Evolutionary conservation across 768 basidiomycete genomes (phyloP).

Genomic region (Lactifluus subvellereus): DNA sequence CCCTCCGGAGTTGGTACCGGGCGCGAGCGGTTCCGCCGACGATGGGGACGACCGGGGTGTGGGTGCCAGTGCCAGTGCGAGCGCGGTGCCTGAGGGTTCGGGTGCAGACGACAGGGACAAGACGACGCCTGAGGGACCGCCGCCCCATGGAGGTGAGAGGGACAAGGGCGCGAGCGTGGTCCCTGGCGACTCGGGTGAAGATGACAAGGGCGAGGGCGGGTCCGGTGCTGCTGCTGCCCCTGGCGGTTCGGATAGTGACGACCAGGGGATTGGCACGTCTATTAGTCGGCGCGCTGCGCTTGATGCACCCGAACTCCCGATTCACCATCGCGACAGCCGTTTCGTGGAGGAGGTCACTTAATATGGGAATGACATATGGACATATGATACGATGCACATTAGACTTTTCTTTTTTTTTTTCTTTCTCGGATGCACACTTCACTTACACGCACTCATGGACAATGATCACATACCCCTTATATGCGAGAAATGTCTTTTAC

Average conservation of each 20-base stretch:
- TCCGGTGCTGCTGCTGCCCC: background rate
- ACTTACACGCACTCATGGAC: too few species aligned
- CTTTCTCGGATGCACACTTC: background rate
- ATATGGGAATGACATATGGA: too few species aligned
- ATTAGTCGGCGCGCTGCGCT: background rate
- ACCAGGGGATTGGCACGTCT: background rate
- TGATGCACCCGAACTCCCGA: background rate
- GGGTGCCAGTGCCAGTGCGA: too few species aligned
- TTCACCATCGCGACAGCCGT: conserved; percentile 17
- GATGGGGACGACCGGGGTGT: too few species aligned
- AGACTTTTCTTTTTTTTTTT: too few species aligned
- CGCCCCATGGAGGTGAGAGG: too few species aligned
- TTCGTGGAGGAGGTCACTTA: conserved; percentile 21
- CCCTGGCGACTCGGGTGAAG: background rate
- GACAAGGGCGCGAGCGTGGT: background rate
- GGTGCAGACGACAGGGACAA: background rate
- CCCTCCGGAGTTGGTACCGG: too few species aligned
- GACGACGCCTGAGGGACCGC: too few species aligned
- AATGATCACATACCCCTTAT: background rate
- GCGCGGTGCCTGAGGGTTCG: background rate
- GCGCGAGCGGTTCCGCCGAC: too few species aligned
- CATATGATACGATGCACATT: too few species aligned
- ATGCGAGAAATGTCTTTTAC: background rate
- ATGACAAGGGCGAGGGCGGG: background rate
- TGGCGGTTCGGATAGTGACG: background rate